Evolutionary conservation across 1,284 basidiomycete species (phyloP).

Genomic region (Rhodofomes roseus): DNA sequence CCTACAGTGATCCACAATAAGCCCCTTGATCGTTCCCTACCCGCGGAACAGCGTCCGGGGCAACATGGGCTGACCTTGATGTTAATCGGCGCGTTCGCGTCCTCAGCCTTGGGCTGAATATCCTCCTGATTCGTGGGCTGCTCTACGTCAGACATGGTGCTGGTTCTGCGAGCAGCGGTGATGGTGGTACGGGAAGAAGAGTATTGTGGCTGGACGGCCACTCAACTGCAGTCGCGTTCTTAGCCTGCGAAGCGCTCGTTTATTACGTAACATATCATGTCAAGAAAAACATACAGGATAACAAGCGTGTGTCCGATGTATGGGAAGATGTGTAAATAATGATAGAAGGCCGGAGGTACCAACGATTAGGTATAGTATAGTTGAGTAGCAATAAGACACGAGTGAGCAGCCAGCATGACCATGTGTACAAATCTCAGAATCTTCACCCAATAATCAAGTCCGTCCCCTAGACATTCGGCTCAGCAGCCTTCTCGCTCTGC

Average conservation of each 20-base stretch:
- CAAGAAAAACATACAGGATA: background rate
- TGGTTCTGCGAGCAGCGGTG: background rate
- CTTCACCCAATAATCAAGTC: constrained; percentile 19
- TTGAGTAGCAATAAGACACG: background rate
- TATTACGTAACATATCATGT: background rate
- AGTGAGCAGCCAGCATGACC: background rate
- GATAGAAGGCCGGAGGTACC: background rate
- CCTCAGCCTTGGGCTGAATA: constrained; percentile 57
- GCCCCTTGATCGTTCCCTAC: background rate
- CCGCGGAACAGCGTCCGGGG: background rate
- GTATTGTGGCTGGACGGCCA: constrained; percentile 1
- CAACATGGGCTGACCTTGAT: constrained; percentile 60
- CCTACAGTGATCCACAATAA: constrained; percentile 37
- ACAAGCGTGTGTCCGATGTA: background rate
- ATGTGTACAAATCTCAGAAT: background rate
- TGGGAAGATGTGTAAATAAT: background rate
- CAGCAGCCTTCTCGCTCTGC: constrained; percentile 51
- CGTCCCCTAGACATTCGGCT: constrained; percentile 32
- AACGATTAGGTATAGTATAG: background rate
- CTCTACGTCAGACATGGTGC: constrained; percentile 64
- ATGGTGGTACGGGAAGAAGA: background rate
- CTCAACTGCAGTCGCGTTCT: background rate
- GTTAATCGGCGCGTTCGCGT: constrained; percentile 72
- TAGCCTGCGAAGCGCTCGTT: background rate
- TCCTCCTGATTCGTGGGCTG: constrained; percentile 40